Evolutionary conservation across 371 early-diverging fungal genomes (phyloP).

Genomic region (Syncephalastrum racemosum): DNA sequence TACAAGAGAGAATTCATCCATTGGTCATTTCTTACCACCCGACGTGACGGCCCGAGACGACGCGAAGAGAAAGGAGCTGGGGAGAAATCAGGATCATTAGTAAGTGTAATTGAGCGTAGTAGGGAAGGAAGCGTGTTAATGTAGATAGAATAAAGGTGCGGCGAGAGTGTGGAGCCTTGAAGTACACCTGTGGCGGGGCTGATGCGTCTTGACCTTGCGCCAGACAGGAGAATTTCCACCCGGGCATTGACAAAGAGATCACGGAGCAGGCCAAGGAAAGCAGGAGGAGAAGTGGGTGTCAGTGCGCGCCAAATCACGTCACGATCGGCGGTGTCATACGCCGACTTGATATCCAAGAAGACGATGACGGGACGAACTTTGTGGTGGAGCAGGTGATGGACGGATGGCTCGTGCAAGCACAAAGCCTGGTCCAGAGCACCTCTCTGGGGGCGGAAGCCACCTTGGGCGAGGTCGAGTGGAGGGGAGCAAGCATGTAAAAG

Average conservation of each 20-base stretch:
- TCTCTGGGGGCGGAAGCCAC: constrained; percentile 27
- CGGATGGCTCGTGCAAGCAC: constrained; percentile 21
- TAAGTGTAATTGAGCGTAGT: constrained; percentile 7
- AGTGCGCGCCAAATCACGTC: constrained; percentile 18
- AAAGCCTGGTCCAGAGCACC: constrained; percentile 32
- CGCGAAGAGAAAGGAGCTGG: too few species aligned
- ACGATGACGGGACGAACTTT: constrained; percentile 11
- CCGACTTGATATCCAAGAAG: constrained; percentile 31
- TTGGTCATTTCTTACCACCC: too few species aligned
- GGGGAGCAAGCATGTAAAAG: neutral
- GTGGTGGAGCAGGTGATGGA: neutral
- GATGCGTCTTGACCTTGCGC: constrained; percentile 14
- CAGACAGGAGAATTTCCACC: constrained; percentile 13
- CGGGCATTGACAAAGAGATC: constrained; percentile 21
- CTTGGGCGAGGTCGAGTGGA: constrained; percentile 25
- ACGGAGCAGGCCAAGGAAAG: constrained; percentile 11
- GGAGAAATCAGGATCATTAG: too few species aligned
- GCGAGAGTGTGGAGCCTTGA: constrained; percentile 28
- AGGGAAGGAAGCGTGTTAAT: constrained; percentile 19
- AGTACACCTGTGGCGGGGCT: constrained; percentile 25
- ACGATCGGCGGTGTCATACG: constrained; percentile 32
- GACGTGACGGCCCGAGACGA: too few species aligned
- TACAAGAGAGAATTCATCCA: constrained; percentile 20
- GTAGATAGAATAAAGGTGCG: constrained; percentile 20
- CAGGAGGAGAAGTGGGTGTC: neutral